Conservation (phyloP, 192 early-diverging fungal species). For the Lobulomyces angularis region DNA sequence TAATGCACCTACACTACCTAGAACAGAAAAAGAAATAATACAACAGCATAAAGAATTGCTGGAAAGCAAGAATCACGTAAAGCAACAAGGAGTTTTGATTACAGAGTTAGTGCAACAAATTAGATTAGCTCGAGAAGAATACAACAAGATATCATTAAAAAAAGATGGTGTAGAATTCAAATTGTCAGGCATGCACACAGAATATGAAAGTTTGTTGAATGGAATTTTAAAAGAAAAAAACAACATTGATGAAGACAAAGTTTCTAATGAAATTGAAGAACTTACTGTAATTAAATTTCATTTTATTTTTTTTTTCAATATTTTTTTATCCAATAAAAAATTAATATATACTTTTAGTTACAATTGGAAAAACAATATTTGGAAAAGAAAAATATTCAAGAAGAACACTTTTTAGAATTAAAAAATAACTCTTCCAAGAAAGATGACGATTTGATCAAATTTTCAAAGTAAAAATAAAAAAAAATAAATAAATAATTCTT, state of each 20-base stretch:
- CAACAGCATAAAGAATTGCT: slow-evolving; percentile 59
- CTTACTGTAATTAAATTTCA: no score
- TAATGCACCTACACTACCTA: slow-evolving; percentile 25
- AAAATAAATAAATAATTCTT: no score
- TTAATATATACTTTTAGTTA: no score
- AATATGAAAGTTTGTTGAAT: slow-evolving; percentile 39
- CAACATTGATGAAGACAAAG: slow-evolving; percentile 51
- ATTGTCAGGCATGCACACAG: slow-evolving; percentile 26
- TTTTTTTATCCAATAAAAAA: no score
- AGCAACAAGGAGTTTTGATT: slow-evolving; percentile 53
- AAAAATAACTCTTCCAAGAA: slow-evolving; percentile 55
- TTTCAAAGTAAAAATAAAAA: no score
- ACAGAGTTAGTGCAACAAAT: slow-evolving; percentile 18
- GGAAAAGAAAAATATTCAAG: slow-evolving; percentile 59
- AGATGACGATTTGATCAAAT: slow-evolving; percentile 57
- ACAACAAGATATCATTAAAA: no score
- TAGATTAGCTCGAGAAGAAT: slow-evolving; percentile 12
- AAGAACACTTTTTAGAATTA: slow-evolving; percentile 63
- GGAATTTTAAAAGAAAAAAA: slow-evolving; percentile 56
- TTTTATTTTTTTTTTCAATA: no score
- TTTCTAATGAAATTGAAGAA: no score
- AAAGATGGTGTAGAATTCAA: no score
- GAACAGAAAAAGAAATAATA: slow-evolving; percentile 43
- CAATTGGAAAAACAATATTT: slow-evolving; percentile 76
- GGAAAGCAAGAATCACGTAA: slow-evolving; percentile 47